A percentile compares a stretch with the other conserved stretches of the same genome.
These are phyloP conservation scores for Phyllosticta citriasiana DNA, from an alignment of 2,329 filamentous ascomycete species.

Conservation along the genomic window DNA sequence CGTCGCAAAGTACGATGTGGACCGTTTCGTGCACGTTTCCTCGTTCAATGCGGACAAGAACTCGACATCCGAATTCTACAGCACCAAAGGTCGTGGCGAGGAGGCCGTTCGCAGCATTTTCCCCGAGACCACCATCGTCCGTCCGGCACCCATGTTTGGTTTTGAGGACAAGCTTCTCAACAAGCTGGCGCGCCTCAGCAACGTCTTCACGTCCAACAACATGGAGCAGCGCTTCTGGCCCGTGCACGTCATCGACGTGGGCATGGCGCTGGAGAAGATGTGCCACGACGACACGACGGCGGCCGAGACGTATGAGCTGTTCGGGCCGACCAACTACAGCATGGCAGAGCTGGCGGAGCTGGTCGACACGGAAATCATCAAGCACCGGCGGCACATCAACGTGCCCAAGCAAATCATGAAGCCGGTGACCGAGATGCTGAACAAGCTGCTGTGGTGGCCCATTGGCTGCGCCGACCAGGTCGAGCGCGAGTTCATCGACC, in stretches of 20 bases:
- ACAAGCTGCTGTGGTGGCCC: constrained; percentile 83
- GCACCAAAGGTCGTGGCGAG: constrained; percentile 81
- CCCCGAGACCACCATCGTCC: constrained; percentile 93
- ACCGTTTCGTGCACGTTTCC: constrained; percentile 93
- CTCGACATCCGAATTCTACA: constrained; percentile 80
- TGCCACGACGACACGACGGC: constrained; percentile 83
- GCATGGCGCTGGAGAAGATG: constrained; percentile 79
- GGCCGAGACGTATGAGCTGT: constrained; percentile 86
- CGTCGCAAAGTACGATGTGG: constrained; percentile 94
- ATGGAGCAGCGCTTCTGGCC: constrained; percentile 87
- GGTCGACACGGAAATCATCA: constrained; percentile 87
- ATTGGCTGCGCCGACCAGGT: constrained; percentile 74
- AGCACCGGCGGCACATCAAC: constrained; percentile 83
- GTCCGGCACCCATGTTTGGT: constrained; percentile 86
- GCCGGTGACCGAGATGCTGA: constrained; percentile 62
- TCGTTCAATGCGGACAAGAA: constrained; percentile 79
- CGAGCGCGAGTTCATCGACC: constrained; percentile 87
- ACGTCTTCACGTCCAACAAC: constrained; percentile 82
- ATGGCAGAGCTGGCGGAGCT: constrained; percentile 77
- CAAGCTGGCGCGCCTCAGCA: constrained; percentile 68
- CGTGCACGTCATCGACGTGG: constrained; percentile 88
- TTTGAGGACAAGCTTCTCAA: constrained; percentile 90
- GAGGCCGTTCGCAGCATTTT: constrained; percentile 77
- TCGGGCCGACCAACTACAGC: constrained; percentile 86
- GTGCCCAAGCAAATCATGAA: constrained; percentile 72